A percentile compares a stretch with the other conserved stretches of the same genome.
phyloP scores from a whole-genome alignment of 106 monocot species.

The Apostasia shenzhenica region DNA sequence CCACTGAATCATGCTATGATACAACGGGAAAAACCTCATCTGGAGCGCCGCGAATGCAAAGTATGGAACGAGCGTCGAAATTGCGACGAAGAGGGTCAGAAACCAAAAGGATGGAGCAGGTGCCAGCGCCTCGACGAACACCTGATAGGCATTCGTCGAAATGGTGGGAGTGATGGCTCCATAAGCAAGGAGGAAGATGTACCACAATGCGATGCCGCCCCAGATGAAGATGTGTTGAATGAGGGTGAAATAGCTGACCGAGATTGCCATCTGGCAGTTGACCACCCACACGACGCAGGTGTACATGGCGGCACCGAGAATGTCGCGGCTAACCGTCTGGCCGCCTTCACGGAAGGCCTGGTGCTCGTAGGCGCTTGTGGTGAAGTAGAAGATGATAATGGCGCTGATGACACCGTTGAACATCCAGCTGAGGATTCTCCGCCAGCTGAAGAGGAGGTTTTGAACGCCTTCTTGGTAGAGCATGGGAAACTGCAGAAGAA shows the following conservation, averaged over 20 bases:
- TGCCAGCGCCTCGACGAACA: slow-evolving; percentile 57
- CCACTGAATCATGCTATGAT: slow-evolving; percentile 91
- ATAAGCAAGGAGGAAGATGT: slow-evolving; percentile 53
- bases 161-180: slow-evolving; percentile 48
- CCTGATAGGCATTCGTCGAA: slow-evolving; percentile 56
- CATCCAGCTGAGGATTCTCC: slow-evolving; percentile 18
- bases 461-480: slow-evolving; percentile 25
- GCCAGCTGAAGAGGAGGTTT: slow-evolving; percentile 24
- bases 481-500: slow-evolving; percentile 15
- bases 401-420: slow-evolving; percentile 14
- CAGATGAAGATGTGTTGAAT: slow-evolving; percentile 90
- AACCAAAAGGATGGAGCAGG: slow-evolving; percentile 57
- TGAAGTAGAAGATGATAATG: slow-evolving; percentile 18
- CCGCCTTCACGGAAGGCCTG: slow-evolving; percentile 35
- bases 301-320: slow-evolving; percentile 65
- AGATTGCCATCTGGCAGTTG: slow-evolving; percentile 91
- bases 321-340: slow-evolving; percentile 27
- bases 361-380: slow-evolving; percentile 9
- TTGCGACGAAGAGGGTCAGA: slow-evolving; percentile 47
- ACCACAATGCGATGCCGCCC: slow-evolving; percentile 82
- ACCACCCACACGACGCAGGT: slow-evolving; percentile 87
- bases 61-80: slow-evolving; percentile 64
- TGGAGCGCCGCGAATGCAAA: slow-evolving; percentile 47
- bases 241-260: slow-evolving; percentile 79
- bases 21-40: slow-evolving; percentile 84